phyloP scores from a whole-genome alignment of 805 yeast species.

The Kodamaea lidongshanica region DNA sequence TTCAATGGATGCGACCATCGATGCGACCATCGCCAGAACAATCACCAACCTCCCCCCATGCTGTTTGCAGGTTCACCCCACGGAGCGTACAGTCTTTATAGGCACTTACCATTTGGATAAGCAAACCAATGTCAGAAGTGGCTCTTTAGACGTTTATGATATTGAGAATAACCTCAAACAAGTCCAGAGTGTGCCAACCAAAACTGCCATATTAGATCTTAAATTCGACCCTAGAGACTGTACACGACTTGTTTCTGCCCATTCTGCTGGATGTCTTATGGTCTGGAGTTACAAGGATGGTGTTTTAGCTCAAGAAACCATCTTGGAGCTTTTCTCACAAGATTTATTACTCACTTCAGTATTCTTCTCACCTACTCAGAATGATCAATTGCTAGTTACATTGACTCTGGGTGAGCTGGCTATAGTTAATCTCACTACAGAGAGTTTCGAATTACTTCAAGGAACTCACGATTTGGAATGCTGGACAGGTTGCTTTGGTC shows the following conservation, averaged over 20 bases:
- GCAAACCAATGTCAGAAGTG: slow-evolving; percentile 51
- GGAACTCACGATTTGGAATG: slow-evolving; percentile 68
- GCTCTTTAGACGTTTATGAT: slow-evolving; percentile 47
- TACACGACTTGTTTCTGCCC: slow-evolving; percentile 52
- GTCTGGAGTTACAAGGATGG: slow-evolving; percentile 47
- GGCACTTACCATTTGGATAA: slow-evolving; percentile 79
- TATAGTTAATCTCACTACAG: slow-evolving; percentile 26
- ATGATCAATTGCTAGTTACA: slow-evolving; percentile 45
- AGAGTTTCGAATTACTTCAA: slow-evolving; percentile 16
- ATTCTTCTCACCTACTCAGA: slow-evolving; percentile 44
- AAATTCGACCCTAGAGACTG: slow-evolving; percentile 56
- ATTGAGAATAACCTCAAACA: slow-evolving; percentile 15
- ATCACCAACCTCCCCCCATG: slow-evolving; percentile 75
- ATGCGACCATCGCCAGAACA: slow-evolving; percentile 11
- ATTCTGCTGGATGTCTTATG: slow-evolving; percentile 71
- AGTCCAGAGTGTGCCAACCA: slow-evolving; percentile 28
- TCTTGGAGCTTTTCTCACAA: slow-evolving; percentile 41
- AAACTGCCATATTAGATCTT: slow-evolving; percentile 71
- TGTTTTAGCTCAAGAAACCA: slow-evolving; percentile 13
- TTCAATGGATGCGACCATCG: slow-evolving; percentile 3
- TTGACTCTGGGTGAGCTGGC: slow-evolving; percentile 62
- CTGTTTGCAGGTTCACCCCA: slow-evolving; percentile 56
- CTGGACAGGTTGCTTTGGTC: slow-evolving; percentile 80
- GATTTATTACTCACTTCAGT: slow-evolving; percentile 58
- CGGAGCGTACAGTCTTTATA: slow-evolving; percentile 41